A percentile compares a stretch with the other conserved stretches of the same genome.
These are phyloP conservation scores for Prunella vulgaris DNA, from an alignment of 257 asterid species.

Conservation along the genomic window DNA sequence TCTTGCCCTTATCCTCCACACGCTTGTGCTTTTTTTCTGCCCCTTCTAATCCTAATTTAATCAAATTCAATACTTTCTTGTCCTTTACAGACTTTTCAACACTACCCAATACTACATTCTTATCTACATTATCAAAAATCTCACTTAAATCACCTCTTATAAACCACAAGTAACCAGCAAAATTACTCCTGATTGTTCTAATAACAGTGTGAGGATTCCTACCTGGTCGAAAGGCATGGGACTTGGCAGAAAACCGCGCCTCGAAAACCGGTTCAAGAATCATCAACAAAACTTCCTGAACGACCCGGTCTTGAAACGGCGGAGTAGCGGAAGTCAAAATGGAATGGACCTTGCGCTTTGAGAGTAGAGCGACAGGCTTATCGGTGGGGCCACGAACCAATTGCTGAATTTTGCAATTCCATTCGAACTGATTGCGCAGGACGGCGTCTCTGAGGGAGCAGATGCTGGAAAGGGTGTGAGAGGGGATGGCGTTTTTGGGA, in stretches of 20 bases:
- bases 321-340: constrained; percentile 41
- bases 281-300: constrained; percentile 82
- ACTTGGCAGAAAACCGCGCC: constrained; percentile 64
- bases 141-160: constrained; percentile 74
- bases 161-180: constrained; percentile 97
- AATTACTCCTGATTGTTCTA: constrained; percentile 87
- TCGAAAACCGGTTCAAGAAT: constrained; percentile 76
- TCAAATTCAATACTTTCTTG: constrained; percentile 67
- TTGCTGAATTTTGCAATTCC: constrained; percentile 58
- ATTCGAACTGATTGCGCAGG: constrained; percentile 44
- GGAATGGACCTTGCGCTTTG: constrained; percentile 48
- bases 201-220: constrained; percentile 87
- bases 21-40: background rate
- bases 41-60: constrained; percentile 56
- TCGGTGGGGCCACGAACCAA: constrained; percentile 65
- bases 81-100: constrained; percentile 63
- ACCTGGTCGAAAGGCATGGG: constrained; percentile 91
- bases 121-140: constrained; percentile 39
- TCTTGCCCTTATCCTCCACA: constrained; percentile 32
- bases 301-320: constrained; percentile 80
- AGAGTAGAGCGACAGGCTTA: constrained; percentile 43
- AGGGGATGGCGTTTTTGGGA: constrained; percentile 61
- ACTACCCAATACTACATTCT: constrained; percentile 42
- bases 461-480: constrained; percentile 49
- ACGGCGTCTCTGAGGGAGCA: constrained; percentile 69